These are phyloP conservation scores for Phylloboletellus chloephorus DNA, from an alignment of 1,284 basidiomycete genomes.

Conservation along the genomic window DNA sequence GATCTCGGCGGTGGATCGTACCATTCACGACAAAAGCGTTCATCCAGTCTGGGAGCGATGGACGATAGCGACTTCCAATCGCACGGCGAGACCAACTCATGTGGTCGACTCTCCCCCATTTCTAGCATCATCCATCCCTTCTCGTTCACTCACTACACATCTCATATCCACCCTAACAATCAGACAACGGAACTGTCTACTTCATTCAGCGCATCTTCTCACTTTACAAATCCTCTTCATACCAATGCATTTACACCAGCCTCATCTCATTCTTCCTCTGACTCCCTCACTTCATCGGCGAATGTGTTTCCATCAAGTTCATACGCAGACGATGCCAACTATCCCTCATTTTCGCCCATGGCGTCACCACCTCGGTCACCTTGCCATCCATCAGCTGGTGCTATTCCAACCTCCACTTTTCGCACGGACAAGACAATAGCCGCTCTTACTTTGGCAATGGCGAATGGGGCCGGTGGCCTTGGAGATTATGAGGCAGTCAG, in stretches of 20 bases:
- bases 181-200: constrained; percentile 15
- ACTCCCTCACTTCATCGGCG: constrained; percentile 36
- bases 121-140: constrained; percentile 18
- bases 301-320: constrained; percentile 25
- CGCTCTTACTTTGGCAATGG: constrained; percentile 57
- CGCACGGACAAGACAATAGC: constrained; percentile 57
- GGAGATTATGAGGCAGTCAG: constrained; percentile 56
- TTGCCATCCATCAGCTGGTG: constrained; percentile 1
- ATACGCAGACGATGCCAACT: constrained; percentile 7
- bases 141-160: constrained; percentile 12
- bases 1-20: constrained; percentile 25
- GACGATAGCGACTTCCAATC: constrained; percentile 28
- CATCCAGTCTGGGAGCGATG: constrained; percentile 40
- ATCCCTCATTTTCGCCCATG: constrained; percentile 9
- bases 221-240: constrained; percentile 23
- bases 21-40: constrained; percentile 35
- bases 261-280: constrained; percentile 25
- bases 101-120: constrained; percentile 25
- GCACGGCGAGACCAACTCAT: constrained; percentile 10
- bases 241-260: constrained; percentile 22
- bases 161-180: constrained; percentile 14
- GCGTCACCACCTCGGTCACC: constrained; percentile 16
- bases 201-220: constrained; percentile 29
- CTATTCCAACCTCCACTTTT: constrained; percentile 30
- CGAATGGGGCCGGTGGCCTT: constrained; percentile 63